Evolutionary conservation across 805 yeast genomes (phyloP).

Genomic region (Saturnispora zaruensis): DNA sequence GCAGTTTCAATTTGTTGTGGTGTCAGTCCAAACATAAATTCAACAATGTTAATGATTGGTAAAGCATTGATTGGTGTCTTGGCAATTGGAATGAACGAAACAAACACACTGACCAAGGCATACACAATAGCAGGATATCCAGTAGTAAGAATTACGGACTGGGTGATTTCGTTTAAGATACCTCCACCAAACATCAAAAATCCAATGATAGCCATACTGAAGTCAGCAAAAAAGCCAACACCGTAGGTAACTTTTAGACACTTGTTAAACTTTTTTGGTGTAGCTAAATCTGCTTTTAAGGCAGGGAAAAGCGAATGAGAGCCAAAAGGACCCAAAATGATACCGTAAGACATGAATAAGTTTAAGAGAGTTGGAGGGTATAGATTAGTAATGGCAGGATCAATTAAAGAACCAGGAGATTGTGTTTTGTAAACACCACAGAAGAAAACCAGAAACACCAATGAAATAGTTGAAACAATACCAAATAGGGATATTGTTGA

Average conservation of each 20-base stretch:
- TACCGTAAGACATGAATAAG: slow-evolving; percentile 47
- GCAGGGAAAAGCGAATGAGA: slow-evolving; percentile 82
- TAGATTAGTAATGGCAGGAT: slow-evolving; percentile 36
- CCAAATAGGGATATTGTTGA: slow-evolving; percentile 50
- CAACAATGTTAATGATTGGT: slow-evolving; percentile 76
- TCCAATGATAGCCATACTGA: slow-evolving; percentile 55
- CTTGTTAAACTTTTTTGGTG: slow-evolving; percentile 49
- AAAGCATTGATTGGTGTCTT: slow-evolving; percentile 81
- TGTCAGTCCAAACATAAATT: slow-evolving; percentile 31
- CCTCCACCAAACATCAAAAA: slow-evolving; percentile 71
- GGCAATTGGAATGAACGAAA: slow-evolving; percentile 75
- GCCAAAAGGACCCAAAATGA: slow-evolving; percentile 71
- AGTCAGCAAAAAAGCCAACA: slow-evolving; percentile 51
- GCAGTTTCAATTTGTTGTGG: slow-evolving; percentile 20
- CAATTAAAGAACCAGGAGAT: slow-evolving; percentile 49
- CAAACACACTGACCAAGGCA: slow-evolving; percentile 50
- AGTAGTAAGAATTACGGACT: slow-evolving; percentile 54
- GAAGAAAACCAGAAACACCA: slow-evolving; percentile 36
- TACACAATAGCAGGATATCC: slow-evolving; percentile 62
- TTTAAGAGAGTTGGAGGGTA: slow-evolving; percentile 33
- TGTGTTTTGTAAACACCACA: slow-evolving; percentile 38
- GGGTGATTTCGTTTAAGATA: slow-evolving; percentile 68
- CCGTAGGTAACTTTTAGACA: slow-evolving; percentile 49
- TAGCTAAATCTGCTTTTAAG: slow-evolving; percentile 65
- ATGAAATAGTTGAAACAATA: slow-evolving; percentile 43